A percentile compares a stretch with the other conserved stretches of the same genome.
These are phyloP conservation scores for Pythium monospermum DNA, from an alignment of 352 stramenopile genomes.

Conservation along the genomic window DNA sequence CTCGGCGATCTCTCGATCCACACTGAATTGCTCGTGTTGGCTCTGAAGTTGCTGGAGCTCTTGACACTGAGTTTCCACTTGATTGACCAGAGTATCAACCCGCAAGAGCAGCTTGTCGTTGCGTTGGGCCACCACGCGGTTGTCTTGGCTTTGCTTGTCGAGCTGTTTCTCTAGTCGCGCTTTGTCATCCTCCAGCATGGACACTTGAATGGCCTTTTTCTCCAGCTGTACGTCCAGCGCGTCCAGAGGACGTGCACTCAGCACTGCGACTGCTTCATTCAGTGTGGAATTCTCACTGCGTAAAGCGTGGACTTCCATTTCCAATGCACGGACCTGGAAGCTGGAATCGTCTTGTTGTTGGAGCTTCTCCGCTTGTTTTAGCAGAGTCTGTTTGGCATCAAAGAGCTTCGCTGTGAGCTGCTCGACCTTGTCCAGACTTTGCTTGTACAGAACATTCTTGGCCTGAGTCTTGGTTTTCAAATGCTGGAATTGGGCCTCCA, in stretches of 20 bases:
- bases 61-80: neutral
- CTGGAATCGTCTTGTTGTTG: conserved; percentile 31
- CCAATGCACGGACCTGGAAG: conserved; percentile 26
- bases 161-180: conserved; percentile 17
- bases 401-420: conserved; percentile 41
- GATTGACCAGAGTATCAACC: conserved; percentile 17
- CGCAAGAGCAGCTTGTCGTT: conserved; percentile 20
- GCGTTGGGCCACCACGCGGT: conserved; percentile 16
- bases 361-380: conserved; percentile 32
- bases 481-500: conserved; percentile 49
- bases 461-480: conserved; percentile 33
- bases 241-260: conserved; percentile 54
- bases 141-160: conserved; percentile 20
- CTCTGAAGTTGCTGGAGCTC: conserved; percentile 21
- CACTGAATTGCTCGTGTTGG: conserved; percentile 28
- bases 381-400: conserved; percentile 33
- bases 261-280: conserved; percentile 35
- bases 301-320: conserved; percentile 45
- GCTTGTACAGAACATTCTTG: conserved; percentile 35
- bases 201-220: conserved; percentile 43
- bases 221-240: conserved; percentile 33
- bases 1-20: conserved; percentile 46
- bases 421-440: conserved; percentile 30
- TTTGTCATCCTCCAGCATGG: conserved; percentile 36
- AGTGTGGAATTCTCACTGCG: conserved; percentile 51